Conservation (phyloP, 2,329 filamentous ascomycete species). For the Neodidymelliopsis sp. region DNA sequence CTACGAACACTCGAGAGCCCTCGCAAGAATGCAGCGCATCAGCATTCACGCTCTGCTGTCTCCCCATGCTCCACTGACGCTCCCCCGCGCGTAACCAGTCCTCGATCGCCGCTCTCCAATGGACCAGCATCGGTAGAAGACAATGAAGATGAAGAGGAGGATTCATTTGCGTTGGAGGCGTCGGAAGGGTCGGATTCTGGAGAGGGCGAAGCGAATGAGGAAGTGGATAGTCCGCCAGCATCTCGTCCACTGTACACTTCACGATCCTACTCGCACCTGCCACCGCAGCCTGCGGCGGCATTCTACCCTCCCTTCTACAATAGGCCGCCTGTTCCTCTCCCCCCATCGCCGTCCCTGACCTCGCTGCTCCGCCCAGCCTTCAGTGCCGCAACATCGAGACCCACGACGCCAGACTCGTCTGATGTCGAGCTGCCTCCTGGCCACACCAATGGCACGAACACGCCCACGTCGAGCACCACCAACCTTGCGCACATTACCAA, state of each 20-base stretch:
- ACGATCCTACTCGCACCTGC: slow-evolving; percentile 55
- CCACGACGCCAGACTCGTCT: slow-evolving; percentile 89
- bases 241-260: slow-evolving; percentile 53
- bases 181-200: slow-evolving; percentile 38
- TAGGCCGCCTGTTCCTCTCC: slow-evolving; percentile 90
- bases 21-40: slow-evolving; percentile 2
- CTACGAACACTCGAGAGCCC: slow-evolving; percentile 43
- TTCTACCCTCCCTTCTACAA: slow-evolving; percentile 93
- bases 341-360: slow-evolving; percentile 90
- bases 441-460: slow-evolving; percentile 33
- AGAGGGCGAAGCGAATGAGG: slow-evolving; percentile 26
- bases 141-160: slow-evolving; percentile 25
- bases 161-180: slow-evolving; percentile 26
- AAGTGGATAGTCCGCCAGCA: slow-evolving; percentile 19
- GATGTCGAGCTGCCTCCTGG: slow-evolving; percentile 70
- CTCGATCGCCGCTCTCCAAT: slow-evolving; percentile 29
- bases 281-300: slow-evolving; percentile 40
- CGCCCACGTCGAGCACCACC: slow-evolving; percentile 57
- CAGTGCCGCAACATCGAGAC: slow-evolving; percentile 69
- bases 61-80: slow-evolving; percentile 17
- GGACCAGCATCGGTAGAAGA: slow-evolving; percentile 42
- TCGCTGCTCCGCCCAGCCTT: slow-evolving; percentile 81
- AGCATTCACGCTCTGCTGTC: slow-evolving; percentile 16
- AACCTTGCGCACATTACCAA: slow-evolving; percentile 66
- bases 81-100: slow-evolving; percentile 17